Evolutionary conservation across 2,329 filamentous ascomycete species (phyloP).

Genomic region (Anthostomella pinea): DNA sequence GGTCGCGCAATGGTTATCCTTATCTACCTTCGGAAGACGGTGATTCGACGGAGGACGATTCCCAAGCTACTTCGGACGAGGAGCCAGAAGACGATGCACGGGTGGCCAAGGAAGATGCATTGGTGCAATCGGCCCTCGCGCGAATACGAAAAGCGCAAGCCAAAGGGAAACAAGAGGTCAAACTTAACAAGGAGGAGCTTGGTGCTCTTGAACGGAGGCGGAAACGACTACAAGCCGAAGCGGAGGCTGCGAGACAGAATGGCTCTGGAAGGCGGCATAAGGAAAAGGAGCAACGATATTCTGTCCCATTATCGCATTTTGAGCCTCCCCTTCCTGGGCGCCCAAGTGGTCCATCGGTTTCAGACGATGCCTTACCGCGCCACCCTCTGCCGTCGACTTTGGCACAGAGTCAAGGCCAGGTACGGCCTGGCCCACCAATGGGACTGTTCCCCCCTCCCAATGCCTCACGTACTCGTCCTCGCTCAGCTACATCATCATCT

Average conservation of each 20-base stretch:
- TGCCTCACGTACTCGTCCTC: constrained; percentile 38
- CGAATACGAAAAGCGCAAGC: constrained; percentile 77
- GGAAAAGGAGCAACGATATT: constrained; percentile 45
- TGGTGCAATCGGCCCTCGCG: constrained; percentile 75
- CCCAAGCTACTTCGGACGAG: constrained; percentile 46
- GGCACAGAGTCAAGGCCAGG: constrained; percentile 35
- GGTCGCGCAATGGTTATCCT: constrained; percentile 37
- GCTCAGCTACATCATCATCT: constrained; percentile 39
- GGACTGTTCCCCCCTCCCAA: constrained; percentile 51
- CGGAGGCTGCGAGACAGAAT: constrained; percentile 43
- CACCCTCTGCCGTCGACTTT: constrained; percentile 39
- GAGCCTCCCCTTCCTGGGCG: constrained; percentile 40
- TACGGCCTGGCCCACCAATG: constrained; percentile 42
- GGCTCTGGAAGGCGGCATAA: constrained; percentile 38
- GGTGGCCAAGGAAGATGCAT: constrained; percentile 64
- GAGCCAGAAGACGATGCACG: constrained; percentile 54
- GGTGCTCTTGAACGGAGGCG: constrained; percentile 71
- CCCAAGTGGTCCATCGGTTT: constrained; percentile 28
- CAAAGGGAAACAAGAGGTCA: constrained; percentile 74
- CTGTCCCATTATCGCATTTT: constrained; percentile 53
- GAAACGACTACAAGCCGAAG: constrained; percentile 54
- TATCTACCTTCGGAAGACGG: constrained; percentile 43
- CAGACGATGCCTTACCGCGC: constrained; percentile 37
- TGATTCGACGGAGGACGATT: constrained; percentile 48
- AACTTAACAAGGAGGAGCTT: constrained; percentile 75